Evolutionary conservation across 202 grass and related monocot genomes (phyloP), one percentile per base, ranked within the genome.

Genomic region (Cymbopogon flexuosus): DNA sequence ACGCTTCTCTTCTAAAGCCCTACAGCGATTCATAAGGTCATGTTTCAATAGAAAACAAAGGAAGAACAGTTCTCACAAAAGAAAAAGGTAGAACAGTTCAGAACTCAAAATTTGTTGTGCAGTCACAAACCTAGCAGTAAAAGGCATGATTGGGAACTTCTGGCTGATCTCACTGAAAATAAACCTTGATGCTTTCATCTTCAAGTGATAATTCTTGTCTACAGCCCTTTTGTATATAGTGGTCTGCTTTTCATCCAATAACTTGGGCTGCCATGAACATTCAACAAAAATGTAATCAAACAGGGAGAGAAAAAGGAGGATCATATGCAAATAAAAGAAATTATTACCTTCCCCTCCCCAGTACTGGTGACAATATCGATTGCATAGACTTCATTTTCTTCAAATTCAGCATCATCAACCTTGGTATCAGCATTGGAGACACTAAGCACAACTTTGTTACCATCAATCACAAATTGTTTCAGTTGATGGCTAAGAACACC

Each of bases 91-190:
- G 31, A 62, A 3, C 0, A 42, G 31, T 30, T 66, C 16, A 80
- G 19, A 68, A 47, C 22, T 8, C 15, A 79, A 65, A 57, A 64
- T 2, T 8, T 10, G 24, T 31, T 10, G 45, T 33, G 18, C 13
- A 86, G 24, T 36, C 62, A 30, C 61, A 68, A 71, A 99, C 96
- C 96, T 96, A 13, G 96, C 96, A 78, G 85, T 86, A 73, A 99
- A 99, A 51, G 96, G 96, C 96, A 99, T 99, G 83, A 99, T 92
- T 8, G 96, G 92, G 81, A 95, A 99, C 75, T 99, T 99, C 75
- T 99, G 96, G 66, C 83, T 99, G 70, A 99, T 96, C 79, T 99
- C 96, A 78, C 96, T 99, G 73, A 99, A 99, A 87, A 99, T 99
- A 63, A 99, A 99, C 72, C 92, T 88, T 1, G 96, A 99, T 1